These are phyloP conservation scores for Brasenia schreberi DNA, from an alignment of 164 flowering plant genomes.

Conservation along the genomic window DNA sequence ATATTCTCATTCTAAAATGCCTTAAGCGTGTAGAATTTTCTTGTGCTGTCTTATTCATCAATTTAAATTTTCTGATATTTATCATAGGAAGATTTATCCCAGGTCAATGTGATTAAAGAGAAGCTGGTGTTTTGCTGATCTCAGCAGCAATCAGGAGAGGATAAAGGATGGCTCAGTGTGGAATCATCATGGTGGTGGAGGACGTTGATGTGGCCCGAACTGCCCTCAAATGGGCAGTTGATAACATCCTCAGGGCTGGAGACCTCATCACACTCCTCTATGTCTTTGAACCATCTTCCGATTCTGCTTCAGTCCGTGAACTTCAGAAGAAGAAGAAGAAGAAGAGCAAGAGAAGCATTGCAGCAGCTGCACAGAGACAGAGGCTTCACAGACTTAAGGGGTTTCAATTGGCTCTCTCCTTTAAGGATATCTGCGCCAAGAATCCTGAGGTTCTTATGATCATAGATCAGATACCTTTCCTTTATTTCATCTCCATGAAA, in stretches of 20 bases:
- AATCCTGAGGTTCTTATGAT: conserved; percentile 37
- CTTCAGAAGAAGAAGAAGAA: conserved; percentile 16
- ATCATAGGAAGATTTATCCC: not conserved
- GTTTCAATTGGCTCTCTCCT: conserved; percentile 79
- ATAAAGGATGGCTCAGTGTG: conserved; percentile 8
- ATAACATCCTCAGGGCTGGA: conserved; percentile 49
- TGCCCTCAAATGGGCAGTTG: conserved; percentile 76
- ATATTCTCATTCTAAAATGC: too few species aligned
- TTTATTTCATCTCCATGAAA: too few species aligned
- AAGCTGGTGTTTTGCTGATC: not conserved
- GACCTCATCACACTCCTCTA: conserved; percentile 74
- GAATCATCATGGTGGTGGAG: conserved; percentile 75
- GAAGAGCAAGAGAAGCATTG: conserved; percentile 5
- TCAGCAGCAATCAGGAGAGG: not conserved
- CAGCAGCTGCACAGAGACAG: conserved; percentile 16
- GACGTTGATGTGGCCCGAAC: conserved; percentile 68
- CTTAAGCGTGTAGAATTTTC: too few species aligned
- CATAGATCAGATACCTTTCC: not conserved
- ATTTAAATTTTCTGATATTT: too few species aligned
- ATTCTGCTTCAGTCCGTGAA: not conserved
- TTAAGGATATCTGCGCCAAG: conserved; percentile 50
- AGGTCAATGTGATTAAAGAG: not conserved
- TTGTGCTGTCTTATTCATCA: too few species aligned
- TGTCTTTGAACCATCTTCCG: conserved; percentile 32
- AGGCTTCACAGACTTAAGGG: conserved; percentile 51